These are phyloP conservation scores for Amylocarpus encephaloides DNA, from an alignment of 2,329 filamentous ascomycete species.

Conservation along the genomic window DNA sequence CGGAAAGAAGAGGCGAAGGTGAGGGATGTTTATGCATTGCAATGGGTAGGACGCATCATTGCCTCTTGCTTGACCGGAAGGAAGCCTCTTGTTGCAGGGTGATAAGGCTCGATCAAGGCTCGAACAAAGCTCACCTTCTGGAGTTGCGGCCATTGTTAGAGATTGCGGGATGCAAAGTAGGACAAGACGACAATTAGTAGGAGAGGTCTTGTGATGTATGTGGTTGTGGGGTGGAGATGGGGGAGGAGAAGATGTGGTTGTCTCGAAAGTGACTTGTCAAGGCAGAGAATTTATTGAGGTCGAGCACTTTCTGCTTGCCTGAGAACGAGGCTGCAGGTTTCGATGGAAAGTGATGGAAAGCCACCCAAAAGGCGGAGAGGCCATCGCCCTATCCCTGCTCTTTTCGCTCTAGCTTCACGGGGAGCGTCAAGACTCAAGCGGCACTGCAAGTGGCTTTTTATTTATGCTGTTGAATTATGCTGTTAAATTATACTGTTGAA, in stretches of 20 bases:
- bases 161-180: not conserved
- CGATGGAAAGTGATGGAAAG: constrained; percentile 9
- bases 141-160: constrained; percentile 23
- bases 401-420: not conserved
- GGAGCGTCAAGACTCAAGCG: not conserved
- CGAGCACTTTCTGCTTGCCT: not conserved
- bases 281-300: constrained; percentile 6
- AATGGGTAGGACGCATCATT: not conserved
- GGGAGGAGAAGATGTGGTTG: not conserved
- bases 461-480: not conserved
- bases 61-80: not conserved
- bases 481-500: not conserved
- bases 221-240: not conserved
- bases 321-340: constrained; percentile 5
- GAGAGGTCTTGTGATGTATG: not conserved
- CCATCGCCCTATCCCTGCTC: not conserved
- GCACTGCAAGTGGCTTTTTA: not conserved
- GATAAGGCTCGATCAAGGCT: too few relatives aligned
- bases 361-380: not conserved
- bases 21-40: constrained; percentile 3
- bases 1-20: constrained; percentile 7
- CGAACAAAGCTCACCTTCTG: constrained; percentile 30
- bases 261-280: not conserved
- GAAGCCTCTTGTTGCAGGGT: constrained; percentile 2
- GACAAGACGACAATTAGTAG: not conserved